Conservation (phyloP, 805 yeast species). For the Cyberlindnera saturnus region DNA sequence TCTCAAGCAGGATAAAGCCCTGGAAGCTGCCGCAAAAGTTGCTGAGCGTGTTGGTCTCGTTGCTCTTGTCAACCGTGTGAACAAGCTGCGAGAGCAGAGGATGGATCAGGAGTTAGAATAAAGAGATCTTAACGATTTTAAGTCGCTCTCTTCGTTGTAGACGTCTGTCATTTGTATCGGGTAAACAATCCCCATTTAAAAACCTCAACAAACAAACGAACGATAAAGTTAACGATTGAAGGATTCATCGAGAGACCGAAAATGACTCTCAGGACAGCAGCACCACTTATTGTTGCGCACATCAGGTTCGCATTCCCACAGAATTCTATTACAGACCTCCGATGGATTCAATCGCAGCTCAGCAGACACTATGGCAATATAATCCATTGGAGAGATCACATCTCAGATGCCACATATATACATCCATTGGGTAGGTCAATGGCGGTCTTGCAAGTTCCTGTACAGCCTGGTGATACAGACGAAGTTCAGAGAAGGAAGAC, state of each 20-base stretch:
- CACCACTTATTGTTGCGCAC: background rate
- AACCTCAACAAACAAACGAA: no score
- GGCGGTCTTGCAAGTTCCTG: background rate
- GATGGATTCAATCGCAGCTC: background rate
- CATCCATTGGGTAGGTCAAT: background rate
- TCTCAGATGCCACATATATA: background rate
- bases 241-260: background rate
- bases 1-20: constrained; percentile 70
- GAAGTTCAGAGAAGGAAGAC: background rate
- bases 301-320: background rate
- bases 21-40: constrained; percentile 78
- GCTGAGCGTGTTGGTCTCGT: constrained; percentile 65
- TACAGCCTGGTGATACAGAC: background rate
- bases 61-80: constrained; percentile 47
- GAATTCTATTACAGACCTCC: background rate
- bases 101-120: constrained; percentile 22
- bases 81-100: constrained; percentile 45
- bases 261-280: background rate
- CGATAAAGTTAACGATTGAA: no score
- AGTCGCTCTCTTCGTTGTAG: no score
- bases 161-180: no score
- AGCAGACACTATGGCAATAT: background rate
- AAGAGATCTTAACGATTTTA: background rate
- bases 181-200: no score
- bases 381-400: background rate